Base-by-base conservation (phyloP, 2,329 filamentous ascomycete species). In the Chalaropsis thielavioides region DNA sequence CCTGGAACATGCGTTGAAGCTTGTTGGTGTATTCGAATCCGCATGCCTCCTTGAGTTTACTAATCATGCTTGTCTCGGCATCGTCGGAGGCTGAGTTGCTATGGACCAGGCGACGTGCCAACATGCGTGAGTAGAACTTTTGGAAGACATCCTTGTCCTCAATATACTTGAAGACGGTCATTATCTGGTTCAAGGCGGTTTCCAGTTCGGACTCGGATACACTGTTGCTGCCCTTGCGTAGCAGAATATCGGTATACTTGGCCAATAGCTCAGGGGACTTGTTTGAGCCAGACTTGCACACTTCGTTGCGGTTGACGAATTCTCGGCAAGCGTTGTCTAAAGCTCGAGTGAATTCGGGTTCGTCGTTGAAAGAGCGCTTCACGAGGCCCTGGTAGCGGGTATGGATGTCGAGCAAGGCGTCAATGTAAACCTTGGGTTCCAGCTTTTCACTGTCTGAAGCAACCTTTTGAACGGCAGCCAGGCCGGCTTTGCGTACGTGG, bases 81-180 rank as follows among this genome's bases (percentile, higher is more conserved):
- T 99, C 94, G 70, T 96, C 92, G 1, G 92, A 96, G 2, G 94
- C 94, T 0, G 94, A 97, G 73, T 88, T 96, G 74, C 89, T 91
- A 75, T 96, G 90, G 19, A 99, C 94, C 64, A 99, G 79, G 71
- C 94, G 90, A 74, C 95, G 90, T 61, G 94, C 94, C 70, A 99
- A 79, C 87, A 96, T 96, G 68, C 92, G 89, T 1, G 92, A 95
- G 77, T 99, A 99, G 77, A 96, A 99, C 75, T 97, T 99, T 75
- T 97, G 94, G 82, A 99, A 99, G 4, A 99, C 95, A 72, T 99
- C 94, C 80, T 99, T 99, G 77, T 99, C 95, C 74, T 99, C 94
- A 69, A 99, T 97, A 76, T 99, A 99, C 78, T 97, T 97, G 83
- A 99, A 99, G 64, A 99, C 90, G 1, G 92, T 96, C 94, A 99